These are phyloP conservation scores for Chlorophyllum brunneum DNA, from an alignment of 768 basidiomycete genomes.

Conservation along the genomic window DNA sequence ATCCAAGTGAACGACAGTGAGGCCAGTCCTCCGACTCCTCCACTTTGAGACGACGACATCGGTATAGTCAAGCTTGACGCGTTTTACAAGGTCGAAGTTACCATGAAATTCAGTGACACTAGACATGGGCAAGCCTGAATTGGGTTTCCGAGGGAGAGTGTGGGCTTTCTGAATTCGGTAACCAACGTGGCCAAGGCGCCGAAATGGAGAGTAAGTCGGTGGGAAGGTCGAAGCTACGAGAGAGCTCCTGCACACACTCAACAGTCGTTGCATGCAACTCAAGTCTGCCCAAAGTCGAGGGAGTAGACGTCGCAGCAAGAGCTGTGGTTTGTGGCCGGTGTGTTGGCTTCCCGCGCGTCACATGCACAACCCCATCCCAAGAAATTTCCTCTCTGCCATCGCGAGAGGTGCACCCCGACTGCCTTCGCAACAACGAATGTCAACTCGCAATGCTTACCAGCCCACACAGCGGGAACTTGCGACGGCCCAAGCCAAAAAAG, in stretches of 20 bases:
- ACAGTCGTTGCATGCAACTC: conserved; percentile 33
- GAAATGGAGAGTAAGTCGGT: conserved; percentile 15
- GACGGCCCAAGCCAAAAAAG: conserved; percentile 28
- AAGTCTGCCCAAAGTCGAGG: background rate
- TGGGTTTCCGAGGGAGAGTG: conserved; percentile 15
- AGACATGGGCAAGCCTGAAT: conserved; percentile 23
- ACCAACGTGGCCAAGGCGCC: conserved; percentile 17
- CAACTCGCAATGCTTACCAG: background rate
- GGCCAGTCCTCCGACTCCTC: conserved; percentile 82
- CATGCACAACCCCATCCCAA: background rate
- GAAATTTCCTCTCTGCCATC: too few species aligned
- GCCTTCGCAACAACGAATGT: background rate
- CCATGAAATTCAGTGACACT: conserved; percentile 44
- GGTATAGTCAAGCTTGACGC: conserved; percentile 72
- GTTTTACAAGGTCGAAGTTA: conserved; percentile 81
- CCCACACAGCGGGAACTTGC: conserved; percentile 7
- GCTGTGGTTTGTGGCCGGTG: background rate
- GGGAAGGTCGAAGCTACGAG: conserved; percentile 16
- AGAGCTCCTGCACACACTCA: conserved; percentile 21
- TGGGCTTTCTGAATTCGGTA: conserved; percentile 28
- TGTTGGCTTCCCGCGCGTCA: conserved; percentile 9
- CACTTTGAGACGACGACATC: conserved; percentile 85
- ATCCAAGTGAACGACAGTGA: conserved; percentile 86
- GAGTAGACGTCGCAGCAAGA: background rate
- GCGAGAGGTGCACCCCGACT: background rate